Evolutionary conservation across 306 rosid species (phyloP).

Genomic region (Fragaria nilgerrensis): DNA sequence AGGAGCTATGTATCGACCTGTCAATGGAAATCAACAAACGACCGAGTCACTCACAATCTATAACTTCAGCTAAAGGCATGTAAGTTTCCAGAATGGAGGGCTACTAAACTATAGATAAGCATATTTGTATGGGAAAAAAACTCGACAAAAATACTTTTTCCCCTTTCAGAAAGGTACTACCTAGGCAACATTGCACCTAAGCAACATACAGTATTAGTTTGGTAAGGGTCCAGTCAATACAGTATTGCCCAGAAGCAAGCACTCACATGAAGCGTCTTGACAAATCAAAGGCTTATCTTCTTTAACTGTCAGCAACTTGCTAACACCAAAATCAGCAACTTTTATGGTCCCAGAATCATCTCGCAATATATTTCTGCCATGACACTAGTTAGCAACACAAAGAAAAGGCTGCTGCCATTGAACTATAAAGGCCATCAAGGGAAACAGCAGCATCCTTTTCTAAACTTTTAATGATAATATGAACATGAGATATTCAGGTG

Average conservation of each 20-base stretch:
- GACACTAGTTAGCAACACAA: constrained; percentile 45
- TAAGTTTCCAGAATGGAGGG: constrained; percentile 16
- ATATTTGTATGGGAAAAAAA: not conserved
- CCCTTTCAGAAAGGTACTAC: constrained; percentile 11
- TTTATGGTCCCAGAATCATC: constrained; percentile 92
- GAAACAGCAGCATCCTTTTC: not conserved
- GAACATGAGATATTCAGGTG: not conserved
- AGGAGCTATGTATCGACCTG: constrained; percentile 92
- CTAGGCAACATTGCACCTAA: not conserved
- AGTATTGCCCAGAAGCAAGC: constrained; percentile 27
- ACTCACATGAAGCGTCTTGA: constrained; percentile 87
- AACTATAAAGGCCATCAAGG: constrained; percentile 18
- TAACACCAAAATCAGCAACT: constrained; percentile 97
- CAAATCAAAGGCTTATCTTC: constrained; percentile 84
- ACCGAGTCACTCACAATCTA: constrained; percentile 22
- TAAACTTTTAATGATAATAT: not conserved
- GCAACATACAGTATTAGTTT: constrained; percentile 14
- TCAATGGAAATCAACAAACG: constrained; percentile 26
- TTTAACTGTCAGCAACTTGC: constrained; percentile 92
- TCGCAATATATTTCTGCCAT: constrained; percentile 92
- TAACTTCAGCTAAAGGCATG: constrained; percentile 19
- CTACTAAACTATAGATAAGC: not conserved
- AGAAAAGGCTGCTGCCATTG: constrained; percentile 5
- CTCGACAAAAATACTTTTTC: not conserved
- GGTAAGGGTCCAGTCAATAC: not conserved